Percentiles rank a stretch among this genome's conserved stretches.
phyloP scores from a whole-genome alignment of 2,329 filamentous ascomycete genomes.

The Cryphonectria parasitica region DNA sequence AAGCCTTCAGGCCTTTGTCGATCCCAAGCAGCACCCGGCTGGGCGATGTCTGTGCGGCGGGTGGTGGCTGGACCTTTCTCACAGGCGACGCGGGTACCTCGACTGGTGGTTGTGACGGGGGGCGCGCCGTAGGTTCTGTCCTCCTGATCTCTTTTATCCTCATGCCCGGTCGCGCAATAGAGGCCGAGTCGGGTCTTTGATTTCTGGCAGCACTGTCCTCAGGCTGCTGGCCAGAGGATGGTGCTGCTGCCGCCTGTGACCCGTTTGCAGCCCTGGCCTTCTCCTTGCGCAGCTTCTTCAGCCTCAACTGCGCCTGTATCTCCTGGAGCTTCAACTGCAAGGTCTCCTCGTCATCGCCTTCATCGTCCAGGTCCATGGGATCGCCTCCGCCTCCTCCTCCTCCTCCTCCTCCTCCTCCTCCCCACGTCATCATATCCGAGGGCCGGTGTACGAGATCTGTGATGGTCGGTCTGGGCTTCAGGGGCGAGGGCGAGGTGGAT shows the following conservation, averaged over 20 bases:
- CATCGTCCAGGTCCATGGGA: conserved; percentile 48
- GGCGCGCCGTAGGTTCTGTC: conserved; percentile 20
- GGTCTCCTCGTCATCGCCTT: conserved; percentile 82
- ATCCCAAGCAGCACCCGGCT: conserved; percentile 82
- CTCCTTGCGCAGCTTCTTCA: conserved; percentile 82
- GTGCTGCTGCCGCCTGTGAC: neutral
- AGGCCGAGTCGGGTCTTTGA: conserved; percentile 23
- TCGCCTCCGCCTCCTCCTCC: conserved; percentile 12
- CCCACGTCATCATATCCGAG: conserved; percentile 25
- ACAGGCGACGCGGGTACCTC: conserved; percentile 80
- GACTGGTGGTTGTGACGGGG: conserved; percentile 44
- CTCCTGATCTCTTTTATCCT: conserved; percentile 29
- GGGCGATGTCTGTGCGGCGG: conserved; percentile 69
- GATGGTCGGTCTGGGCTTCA: conserved; percentile 52
- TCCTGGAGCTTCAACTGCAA: conserved; percentile 83
- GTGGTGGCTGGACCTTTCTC: conserved; percentile 54
- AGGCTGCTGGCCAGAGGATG: conserved; percentile 26
- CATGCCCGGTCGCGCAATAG: conserved; percentile 18
- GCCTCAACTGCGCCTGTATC: conserved; percentile 83
- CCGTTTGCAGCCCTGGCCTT: conserved; percentile 41
- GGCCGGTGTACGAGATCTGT: conserved; percentile 33
- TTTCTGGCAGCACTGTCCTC: conserved; percentile 30
- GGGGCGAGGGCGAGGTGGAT: conserved; percentile 71
- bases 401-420: neutral
- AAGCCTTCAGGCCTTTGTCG: conserved; percentile 81